Base-by-base conservation (phyloP, 306 rosid species). In the Hippophae gyantsensis region DNA sequence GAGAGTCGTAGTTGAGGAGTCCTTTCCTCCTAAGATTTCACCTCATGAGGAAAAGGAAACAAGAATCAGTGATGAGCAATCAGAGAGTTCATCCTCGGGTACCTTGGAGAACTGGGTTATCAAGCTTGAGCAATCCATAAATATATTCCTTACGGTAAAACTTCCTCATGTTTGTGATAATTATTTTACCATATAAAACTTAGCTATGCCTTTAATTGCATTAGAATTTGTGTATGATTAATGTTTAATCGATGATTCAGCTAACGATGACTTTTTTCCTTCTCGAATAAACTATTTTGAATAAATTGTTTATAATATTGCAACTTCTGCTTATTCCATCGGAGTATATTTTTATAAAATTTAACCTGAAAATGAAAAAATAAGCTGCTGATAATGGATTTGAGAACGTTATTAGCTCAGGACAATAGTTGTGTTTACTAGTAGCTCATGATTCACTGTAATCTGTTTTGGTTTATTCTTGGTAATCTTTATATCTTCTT, bases 141-240 rank as follows among this genome's bases (percentile, higher is more conserved):
- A 92, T 75, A 71, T 85, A 52, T 67, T 88, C 60, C 96, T 92
- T 51, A 92, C 99, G 84, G 99, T 92, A 76, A 65, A 48, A 48
- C 52, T 55, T 62, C 46, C 3, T 47, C 40, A 12, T 46, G 45
- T 8, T 56, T n/a, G 14, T 48, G 11, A 51, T 40, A 6, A 46
- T 63, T 9, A 6, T 51, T 63, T 9, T 57, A 56, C 10, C 7
- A 10, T 13, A 48, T 48, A 27, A 26, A 56, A 10, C 40, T 7
- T 48, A 14, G 53, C 38, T 55, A 8, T n/a, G 23, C 54, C 68
- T 38, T 51, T 60, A 50, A 56, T 18, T 51, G 38, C 18, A 26
- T 48, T 11, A 58, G 43, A 13, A 64, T n/a, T 0, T 46, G 62
- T 27, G 50, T 13, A 9, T 10, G 10, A 9, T 46, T 10, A 12